Base-by-base conservation (phyloP, 108 stramenopile genomes). In the Licmophora abbreviata region DNA sequence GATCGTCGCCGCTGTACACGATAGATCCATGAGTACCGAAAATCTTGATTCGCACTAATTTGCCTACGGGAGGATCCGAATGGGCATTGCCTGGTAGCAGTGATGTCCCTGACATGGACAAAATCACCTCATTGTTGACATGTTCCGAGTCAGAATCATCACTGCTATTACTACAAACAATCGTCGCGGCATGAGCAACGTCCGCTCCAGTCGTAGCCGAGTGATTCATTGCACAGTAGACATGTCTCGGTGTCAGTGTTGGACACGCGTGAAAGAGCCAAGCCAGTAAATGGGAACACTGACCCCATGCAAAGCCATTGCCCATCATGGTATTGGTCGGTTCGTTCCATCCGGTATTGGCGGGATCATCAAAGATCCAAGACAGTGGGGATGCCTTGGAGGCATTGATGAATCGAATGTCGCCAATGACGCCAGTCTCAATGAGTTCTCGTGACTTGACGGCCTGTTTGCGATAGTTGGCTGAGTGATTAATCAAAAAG, bases 251-350 rank as follows among this genome's bases (percentile, higher is more conserved):
- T 22, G 59, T 29, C 25, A 79, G 36, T 42, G 36, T 41, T 5
- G 56, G 52, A 32, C 61, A 56, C 12, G 77, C 78, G 34, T 79
- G 71, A 41, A 64, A 73, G 14, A 86, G 54, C 71, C 80, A 86
- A 25, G 74, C 78, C 34, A 86, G 37, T 0, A 77, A 17, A 74
- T 86, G 84, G 11, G 65, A 68, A 20, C 59, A 54, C 32, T 86
- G 84, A 10, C 80, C 84, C 80, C 80, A 82, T 4, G 63, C 72
- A 64, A 86, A 81, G 12, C 83, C 83, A 66, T 85, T 85, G 0
- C 83, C 83, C 8, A 81, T 38, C 83, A 85, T 85, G 14, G 40
- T 31, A 12, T 48, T 62, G 47, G 28, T 42, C 36, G 69, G 72
- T 65, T 40, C 33, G 36, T 62, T 79, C 79, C 68, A 81, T 38